These are phyloP conservation scores for Proliferodiscus dingleyae DNA, from an alignment of 2,329 filamentous ascomycete genomes.

Conservation along the genomic window DNA sequence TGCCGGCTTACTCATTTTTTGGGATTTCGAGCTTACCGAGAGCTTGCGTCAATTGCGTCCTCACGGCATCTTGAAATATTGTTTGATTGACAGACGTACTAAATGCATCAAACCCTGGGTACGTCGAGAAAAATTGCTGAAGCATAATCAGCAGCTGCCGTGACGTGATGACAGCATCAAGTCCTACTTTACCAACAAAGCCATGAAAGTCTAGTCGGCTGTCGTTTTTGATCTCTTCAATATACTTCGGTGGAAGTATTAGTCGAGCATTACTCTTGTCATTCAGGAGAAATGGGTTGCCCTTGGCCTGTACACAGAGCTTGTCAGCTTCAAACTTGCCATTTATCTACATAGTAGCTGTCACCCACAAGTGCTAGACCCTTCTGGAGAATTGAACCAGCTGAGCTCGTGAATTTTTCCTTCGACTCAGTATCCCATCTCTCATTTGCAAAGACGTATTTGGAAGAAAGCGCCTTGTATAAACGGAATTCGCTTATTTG, in stretches of 20 bases:
- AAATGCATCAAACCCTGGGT: slow-evolving; percentile 32
- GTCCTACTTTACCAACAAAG: slow-evolving; percentile 32
- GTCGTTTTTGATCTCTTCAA: slow-evolving; percentile 34
- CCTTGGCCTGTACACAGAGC: slow-evolving; percentile 7
- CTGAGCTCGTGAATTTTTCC: slow-evolving; percentile 4
- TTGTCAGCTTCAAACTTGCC: not conserved
- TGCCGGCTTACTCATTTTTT: not conserved
- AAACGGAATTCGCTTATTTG: not conserved
- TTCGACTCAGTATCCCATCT: slow-evolving; percentile 14
- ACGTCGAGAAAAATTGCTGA: slow-evolving; percentile 33
- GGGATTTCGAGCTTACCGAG: slow-evolving; percentile 14
- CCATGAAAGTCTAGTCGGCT: slow-evolving; percentile 32
- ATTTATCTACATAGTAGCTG: too few species aligned
- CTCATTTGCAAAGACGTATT: slow-evolving; percentile 9
- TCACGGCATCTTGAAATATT: slow-evolving; percentile 29
- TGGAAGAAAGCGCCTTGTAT: slow-evolving; percentile 3
- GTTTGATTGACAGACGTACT: slow-evolving; percentile 24
- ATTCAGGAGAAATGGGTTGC: slow-evolving; percentile 11
- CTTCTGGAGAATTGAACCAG: slow-evolving; percentile 2
- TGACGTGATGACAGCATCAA: not conserved
- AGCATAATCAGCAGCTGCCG: slow-evolving; percentile 10
- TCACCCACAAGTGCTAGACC: slow-evolving; percentile 4
- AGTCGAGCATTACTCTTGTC: slow-evolving; percentile 6
- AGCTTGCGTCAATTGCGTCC: slow-evolving; percentile 33
- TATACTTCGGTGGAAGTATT: slow-evolving; percentile 13